Base-by-base conservation (phyloP, 1,284 basidiomycete species). In the Anthracocystis walkeri region DNA sequence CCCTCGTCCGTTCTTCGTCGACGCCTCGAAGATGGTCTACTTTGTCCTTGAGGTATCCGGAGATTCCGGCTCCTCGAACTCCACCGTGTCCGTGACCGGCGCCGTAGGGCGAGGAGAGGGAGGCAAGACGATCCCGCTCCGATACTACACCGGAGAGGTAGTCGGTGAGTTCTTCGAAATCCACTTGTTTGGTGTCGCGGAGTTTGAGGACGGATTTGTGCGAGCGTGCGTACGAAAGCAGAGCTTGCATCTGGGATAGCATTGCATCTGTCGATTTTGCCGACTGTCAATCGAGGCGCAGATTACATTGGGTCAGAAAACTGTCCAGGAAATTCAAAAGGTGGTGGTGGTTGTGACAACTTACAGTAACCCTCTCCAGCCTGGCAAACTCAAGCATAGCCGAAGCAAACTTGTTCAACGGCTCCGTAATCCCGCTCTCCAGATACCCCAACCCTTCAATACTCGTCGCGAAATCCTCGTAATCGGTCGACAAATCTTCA, bases 131-230 rank as follows among this genome's bases (percentile, higher is more conserved):
- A 85, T 99, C 97, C 12, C 96, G 91, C 86, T 99, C 96, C 8
- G 90, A 88, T 0, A 93, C 95, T 31, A 97, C 90, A 7, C 92
- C 92, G 2, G 93, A 93, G 7, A 99, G 89, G 86, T 99, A 99
- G 62, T 95, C 93, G 6, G 94, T 95, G 6, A 98, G 90, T 83
- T 98, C 96, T 86, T 99, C 96, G 78, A 98, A 97, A 85, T 99
- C 96, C 58, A 98, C 90, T 86, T 99, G 97, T 86, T 98, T 99
- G 86, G 98, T 94, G 85, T 99, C 97, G 50, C 97, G 91, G 38
- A 97, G 89, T 86, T 94, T 96, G 68, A 99, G 89, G 6, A 97
- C 93, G 8, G 91, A 90, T 55, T 93, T 91, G 81, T 98, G 96
- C 27, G 94, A 91, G 77, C 92, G 90, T 0, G 94, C 92, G 85